Evolutionary conservation across 495 filamentous ascomycete species (phyloP), one percentile per base, ranked within the genome.

Genomic region (Glutinoglossum americanum): DNA sequence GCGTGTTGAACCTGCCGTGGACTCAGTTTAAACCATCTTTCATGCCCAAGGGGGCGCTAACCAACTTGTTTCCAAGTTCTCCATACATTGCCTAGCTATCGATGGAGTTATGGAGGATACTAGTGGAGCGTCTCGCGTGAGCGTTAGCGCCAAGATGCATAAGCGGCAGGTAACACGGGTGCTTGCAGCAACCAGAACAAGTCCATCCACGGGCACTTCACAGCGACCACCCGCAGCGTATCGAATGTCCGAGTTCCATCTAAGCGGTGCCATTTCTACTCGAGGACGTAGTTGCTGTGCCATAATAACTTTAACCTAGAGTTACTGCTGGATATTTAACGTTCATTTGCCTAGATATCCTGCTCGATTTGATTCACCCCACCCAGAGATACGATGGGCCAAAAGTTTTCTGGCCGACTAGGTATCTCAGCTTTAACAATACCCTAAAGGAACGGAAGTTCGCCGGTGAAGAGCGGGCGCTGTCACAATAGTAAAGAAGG

Each of bases 1-100:
- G 90, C 93, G 72, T 99, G 87, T 77, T 92, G 88, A 62, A 89
- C 87, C 89, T 96, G 45, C 41, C 53, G 8, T 26, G 15, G 59
- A 45, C 39, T 25, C 57, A 53, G 49, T 32, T 27, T 21, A 53
- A 27, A 25, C 49, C 13, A 21, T 30, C 25, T 1, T 5, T 27
- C 23, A 51, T 21, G 56, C 57, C 37, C 25, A 57, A 51, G 32
- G 57, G 47, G 62, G 58, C 41, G 64, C 72, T 21, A 68, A 87
- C 83, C 65, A 90, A 67, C 69, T 94, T 96, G 66, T 87, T 88
- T 35, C 84, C 87, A 39, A 87, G 71, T 66, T 96, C 89, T 60
- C 89, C 89, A 73, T 96, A 92, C 89, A 96, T 94, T 45, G n/a
- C n/a, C n/a, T n/a, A 5, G 19, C 10, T 21, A n/a, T 19, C 15